These are phyloP conservation scores for Canavalia gladiata DNA, from an alignment of 306 rosid species.

Conservation along the genomic window DNA sequence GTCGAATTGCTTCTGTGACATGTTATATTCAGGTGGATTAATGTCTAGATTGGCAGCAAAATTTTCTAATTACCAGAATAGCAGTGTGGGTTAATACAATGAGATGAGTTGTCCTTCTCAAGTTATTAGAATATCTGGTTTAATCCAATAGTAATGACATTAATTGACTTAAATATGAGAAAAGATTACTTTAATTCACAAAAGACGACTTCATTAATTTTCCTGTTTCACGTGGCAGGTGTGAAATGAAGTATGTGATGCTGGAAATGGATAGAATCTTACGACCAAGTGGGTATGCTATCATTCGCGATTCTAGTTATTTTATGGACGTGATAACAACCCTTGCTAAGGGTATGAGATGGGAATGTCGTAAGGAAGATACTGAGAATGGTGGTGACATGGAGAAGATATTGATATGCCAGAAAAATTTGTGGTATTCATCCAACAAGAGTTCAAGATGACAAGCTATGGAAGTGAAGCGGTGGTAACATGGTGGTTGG, in stretches of 20 bases:
- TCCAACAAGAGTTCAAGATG: conserved; percentile 66
- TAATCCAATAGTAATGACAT: not conserved
- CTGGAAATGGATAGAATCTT: conserved; percentile 97
- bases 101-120: not conserved
- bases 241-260: conserved; percentile 88
- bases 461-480: conserved; percentile 41
- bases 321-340: conserved; percentile 71
- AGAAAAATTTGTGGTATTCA: conserved; percentile 88
- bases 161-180: not conserved
- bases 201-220: not conserved
- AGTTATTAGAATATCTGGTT: not conserved
- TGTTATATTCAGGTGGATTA: not conserved
- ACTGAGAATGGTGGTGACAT: conserved; percentile 64
- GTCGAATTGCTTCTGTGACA: not conserved
- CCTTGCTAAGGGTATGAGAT: conserved; percentile 77
- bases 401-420: conserved; percentile 87
- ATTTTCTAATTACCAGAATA: not conserved
- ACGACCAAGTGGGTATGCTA: conserved; percentile 77
- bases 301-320: conserved; percentile 85
- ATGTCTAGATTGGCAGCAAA: not conserved
- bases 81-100: not conserved
- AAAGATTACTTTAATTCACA: not conserved
- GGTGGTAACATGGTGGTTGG: conserved; percentile 45
- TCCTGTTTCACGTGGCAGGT: conserved; percentile 58
- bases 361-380: conserved; percentile 85